Conservation (phyloP, 164 flowering plant species). For the Berberis thunbergii region DNA sequence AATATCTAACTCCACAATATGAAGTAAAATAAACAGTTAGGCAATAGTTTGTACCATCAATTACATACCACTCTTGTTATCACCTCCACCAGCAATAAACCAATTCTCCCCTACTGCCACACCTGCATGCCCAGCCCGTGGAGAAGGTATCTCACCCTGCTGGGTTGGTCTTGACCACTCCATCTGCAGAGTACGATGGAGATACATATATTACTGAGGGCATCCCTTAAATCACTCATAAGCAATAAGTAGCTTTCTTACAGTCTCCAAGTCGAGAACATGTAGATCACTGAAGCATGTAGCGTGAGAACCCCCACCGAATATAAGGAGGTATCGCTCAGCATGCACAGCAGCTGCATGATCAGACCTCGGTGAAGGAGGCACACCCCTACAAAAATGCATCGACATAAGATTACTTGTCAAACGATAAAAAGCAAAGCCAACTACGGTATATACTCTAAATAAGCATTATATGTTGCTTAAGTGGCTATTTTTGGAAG, state of each 20-base stretch:
- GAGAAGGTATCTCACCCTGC: constrained; percentile 83
- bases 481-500: no score
- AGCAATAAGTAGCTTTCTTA: constrained; percentile 27
- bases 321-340: constrained; percentile 90
- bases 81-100: constrained; percentile 98
- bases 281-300: constrained; percentile 97
- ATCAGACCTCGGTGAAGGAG: constrained; percentile 96
- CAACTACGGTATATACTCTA: no score
- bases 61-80: constrained; percentile 79
- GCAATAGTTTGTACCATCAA: background rate
- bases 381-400: no score
- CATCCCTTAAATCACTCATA: constrained; percentile 1
- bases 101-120: constrained; percentile 94
- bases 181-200: constrained; percentile 45
- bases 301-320: constrained; percentile 99
- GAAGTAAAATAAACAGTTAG: background rate
- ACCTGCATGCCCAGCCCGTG: constrained; percentile 98
- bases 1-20: background rate
- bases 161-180: constrained; percentile 96
- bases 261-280: constrained; percentile 90
- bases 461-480: no score
- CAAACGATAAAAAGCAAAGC: no score
- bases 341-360: constrained; percentile 99
- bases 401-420: no score
- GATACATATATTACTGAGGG: background rate